A percentile compares a stretch with the other conserved stretches of the same genome.
Evolutionary conservation across 2,329 filamentous ascomycete species (phyloP).

Genomic region (Fusarium napiforme): DNA sequence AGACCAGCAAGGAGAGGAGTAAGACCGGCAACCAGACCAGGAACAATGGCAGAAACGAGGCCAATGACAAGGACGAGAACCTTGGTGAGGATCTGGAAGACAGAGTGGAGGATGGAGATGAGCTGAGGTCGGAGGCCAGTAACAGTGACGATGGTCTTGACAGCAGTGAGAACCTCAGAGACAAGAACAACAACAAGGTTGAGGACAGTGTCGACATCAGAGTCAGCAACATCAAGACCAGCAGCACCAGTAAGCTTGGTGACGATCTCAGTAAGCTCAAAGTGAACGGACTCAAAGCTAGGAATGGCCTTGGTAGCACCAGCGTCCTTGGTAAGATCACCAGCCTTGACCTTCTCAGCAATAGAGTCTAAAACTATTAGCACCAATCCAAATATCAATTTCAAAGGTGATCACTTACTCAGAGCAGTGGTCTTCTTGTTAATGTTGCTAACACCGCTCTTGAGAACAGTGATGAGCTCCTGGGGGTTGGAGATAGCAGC

Average conservation of each 20-base stretch:
- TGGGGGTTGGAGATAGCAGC: background rate
- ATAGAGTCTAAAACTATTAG: conserved; percentile 21
- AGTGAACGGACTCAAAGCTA: conserved; percentile 32
- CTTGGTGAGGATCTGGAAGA: conserved; percentile 44
- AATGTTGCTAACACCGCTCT: background rate
- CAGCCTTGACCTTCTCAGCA: conserved; percentile 35
- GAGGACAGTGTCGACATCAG: conserved; percentile 42
- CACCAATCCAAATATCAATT: fast-evolving
- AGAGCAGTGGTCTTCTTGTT: conserved; percentile 19
- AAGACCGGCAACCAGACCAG: conserved; percentile 41
- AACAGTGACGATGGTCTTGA: conserved; percentile 39
- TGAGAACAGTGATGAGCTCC: conserved; percentile 13
- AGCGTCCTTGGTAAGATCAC: conserved; percentile 37
- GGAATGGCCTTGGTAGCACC: conserved; percentile 25
- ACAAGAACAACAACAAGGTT: conserved; percentile 37
- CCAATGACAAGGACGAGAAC: conserved; percentile 40
- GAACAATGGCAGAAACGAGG: conserved; percentile 39
- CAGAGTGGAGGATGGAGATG: conserved; percentile 42
- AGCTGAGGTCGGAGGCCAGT: conserved; percentile 42
- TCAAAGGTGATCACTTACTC: background rate
- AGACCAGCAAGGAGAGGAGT: conserved; percentile 44
- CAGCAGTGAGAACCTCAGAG: conserved; percentile 33
- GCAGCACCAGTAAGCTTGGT: conserved; percentile 36
- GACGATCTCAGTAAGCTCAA: conserved; percentile 41
- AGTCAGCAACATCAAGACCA: conserved; percentile 33